Evolutionary conservation across 208 protist species (phyloP).

Genomic region (Leptomonas seymouri): DNA sequence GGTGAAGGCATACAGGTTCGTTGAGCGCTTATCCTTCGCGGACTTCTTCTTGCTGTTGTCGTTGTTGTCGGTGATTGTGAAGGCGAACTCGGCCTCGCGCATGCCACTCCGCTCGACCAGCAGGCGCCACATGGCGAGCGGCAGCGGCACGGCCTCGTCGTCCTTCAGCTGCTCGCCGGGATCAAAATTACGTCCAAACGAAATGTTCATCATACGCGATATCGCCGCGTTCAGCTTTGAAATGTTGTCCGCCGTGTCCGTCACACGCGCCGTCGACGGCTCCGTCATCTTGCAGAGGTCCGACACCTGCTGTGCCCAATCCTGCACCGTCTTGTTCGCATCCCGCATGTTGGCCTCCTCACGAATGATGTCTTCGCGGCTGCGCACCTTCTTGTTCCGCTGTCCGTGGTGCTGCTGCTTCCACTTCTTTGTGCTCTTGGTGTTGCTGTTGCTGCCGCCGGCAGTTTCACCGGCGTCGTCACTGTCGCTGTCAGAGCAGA

Average conservation of each 20-base stretch:
- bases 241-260: slow-evolving; percentile 48
- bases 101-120: slow-evolving; percentile 70
- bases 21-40: slow-evolving; percentile 33
- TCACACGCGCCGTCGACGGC: slow-evolving; percentile 33
- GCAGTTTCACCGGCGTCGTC: slow-evolving; percentile 31
- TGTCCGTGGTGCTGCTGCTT: slow-evolving; percentile 72
- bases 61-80: slow-evolving; percentile 40
- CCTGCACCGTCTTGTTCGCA: slow-evolving; percentile 52
- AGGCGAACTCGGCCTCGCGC: slow-evolving; percentile 75
- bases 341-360: slow-evolving; percentile 65
- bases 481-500: slow-evolving; percentile 59
- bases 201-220: slow-evolving; percentile 35
- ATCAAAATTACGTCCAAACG: slow-evolving; percentile 67
- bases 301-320: slow-evolving; percentile 53
- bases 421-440: slow-evolving; percentile 34
- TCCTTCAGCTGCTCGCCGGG: slow-evolving; percentile 49
- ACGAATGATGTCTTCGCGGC: slow-evolving; percentile 82
- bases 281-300: slow-evolving; percentile 58
- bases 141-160: slow-evolving; percentile 41
- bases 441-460: slow-evolving; percentile 25
- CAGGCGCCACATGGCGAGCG: slow-evolving; percentile 74
- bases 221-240: slow-evolving; percentile 34
- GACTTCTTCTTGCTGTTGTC: slow-evolving; percentile 25
- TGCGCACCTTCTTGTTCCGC: slow-evolving; percentile 72
- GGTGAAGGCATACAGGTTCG: slow-evolving; percentile 39